Base-by-base conservation (phyloP, 331 rosid genomes). In the Malus hybrid region DNA sequence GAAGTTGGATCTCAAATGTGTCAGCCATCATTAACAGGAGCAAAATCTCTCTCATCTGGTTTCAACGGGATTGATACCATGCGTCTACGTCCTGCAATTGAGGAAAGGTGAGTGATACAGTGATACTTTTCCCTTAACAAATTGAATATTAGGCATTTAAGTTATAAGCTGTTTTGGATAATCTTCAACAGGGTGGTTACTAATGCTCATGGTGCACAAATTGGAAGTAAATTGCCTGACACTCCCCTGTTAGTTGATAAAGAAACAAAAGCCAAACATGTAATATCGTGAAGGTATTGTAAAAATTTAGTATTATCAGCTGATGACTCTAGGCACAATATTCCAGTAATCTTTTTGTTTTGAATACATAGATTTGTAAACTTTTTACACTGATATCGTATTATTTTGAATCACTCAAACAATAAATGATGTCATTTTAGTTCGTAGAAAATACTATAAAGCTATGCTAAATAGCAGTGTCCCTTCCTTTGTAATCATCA, bases 141-240 rank as follows among this genome's bases (percentile, higher is more conserved):
- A 68, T 22, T 84, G 62, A 72, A 61, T 76, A 63, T 32, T 75
- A 75, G 66, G 18, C 46, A 30, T 79, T 85, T 75, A 26, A 64
- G 28, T 72, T 74, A 28, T 84, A 57, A 72, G 34, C 73, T 84
- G 73, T 44, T 66, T 67, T 56, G 71, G 77, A 28, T 69, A 50
- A 63, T 75, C 64, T 78, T 79, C 72, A 63, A 84, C 81, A 78
- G 88, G 89, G 80, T 79, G 67, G 82, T 74, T 81, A 36, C 46
- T 68, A 82, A 69, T 81, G 77, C 79, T 19, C 80, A 82, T 80
- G 81, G 70, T 71, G 74, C 78, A 65, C 82, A 73, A 76, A 75
- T 11, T 75, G 87, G 85, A 83, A 78, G 77, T 68, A 78, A 83
- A 79, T 77, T 72, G 74, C 70, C 48, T n/a, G 56, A 48, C 26